Conservation (phyloP, 495 filamentous ascomycete genomes). For the Schizothecium vesticola region DNA sequence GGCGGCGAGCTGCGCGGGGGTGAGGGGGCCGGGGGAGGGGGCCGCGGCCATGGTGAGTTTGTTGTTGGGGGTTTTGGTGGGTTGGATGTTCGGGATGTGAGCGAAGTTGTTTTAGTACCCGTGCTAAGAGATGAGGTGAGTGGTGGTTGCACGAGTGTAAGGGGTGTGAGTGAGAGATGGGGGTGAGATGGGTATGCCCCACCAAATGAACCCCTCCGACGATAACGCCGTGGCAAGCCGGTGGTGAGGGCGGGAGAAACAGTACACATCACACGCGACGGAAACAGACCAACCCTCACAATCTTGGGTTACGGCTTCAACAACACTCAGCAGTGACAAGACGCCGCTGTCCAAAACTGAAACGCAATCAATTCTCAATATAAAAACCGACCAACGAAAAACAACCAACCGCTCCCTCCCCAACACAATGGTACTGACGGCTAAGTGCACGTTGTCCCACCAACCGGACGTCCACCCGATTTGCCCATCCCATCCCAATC, state of each 20-base stretch:
- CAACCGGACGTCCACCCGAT: neutral
- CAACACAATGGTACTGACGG: neutral
- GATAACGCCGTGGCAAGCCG: neutral
- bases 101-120: neutral
- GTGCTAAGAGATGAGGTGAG: neutral
- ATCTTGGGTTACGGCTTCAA: neutral
- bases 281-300: neutral
- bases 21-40: constrained; percentile 50
- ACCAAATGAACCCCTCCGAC: neutral
- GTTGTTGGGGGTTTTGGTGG: neutral
- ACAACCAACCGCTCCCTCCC: neutral
- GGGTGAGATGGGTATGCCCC: neutral
- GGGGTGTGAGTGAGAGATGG: neutral
- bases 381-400: neutral
- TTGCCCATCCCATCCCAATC: neutral
- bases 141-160: neutral
- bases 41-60: neutral
- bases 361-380: neutral
- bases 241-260: neutral
- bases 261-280: neutral
- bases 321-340: neutral
- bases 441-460: neutral
- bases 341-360: neutral
- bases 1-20: constrained; percentile 59
- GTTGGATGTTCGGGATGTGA: neutral